phyloP scores from a whole-genome alignment of 768 basidiomycete species.

The Auricularia sp. region DNA sequence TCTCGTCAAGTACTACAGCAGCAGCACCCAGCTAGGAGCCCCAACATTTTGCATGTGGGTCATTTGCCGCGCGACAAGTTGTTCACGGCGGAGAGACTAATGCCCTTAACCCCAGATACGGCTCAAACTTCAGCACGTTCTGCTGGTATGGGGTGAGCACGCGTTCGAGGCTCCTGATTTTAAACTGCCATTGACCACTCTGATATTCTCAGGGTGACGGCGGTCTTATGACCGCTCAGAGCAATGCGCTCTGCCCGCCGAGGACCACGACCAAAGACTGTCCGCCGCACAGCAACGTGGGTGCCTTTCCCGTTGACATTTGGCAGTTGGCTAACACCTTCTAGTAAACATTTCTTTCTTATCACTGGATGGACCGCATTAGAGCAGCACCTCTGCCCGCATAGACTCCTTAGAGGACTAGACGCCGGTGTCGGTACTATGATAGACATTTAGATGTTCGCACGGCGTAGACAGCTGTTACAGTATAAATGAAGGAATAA shows the following conservation, averaged over 20 bases:
- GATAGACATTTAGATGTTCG: too few species aligned
- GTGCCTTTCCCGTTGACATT: neutral
- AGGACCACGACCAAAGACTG: neutral
- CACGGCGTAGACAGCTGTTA: too few species aligned
- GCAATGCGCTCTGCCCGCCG: neutral
- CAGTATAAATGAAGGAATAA: too few species aligned
- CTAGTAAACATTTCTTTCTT: neutral
- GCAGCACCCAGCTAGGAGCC: neutral
- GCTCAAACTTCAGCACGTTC: neutral
- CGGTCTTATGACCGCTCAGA: neutral
- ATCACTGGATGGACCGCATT: too few species aligned
- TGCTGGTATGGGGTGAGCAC: neutral
- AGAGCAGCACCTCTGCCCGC: too few species aligned
- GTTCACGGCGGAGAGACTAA: neutral
- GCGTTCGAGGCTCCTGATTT: neutral
- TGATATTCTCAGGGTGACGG: neutral
- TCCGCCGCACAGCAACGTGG: neutral
- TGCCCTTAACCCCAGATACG: neutral
- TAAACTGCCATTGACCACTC: neutral
- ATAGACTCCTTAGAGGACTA: too few species aligned
- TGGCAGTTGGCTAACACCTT: neutral
- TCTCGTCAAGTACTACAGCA: neutral
- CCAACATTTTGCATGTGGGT: neutral
- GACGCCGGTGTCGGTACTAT: too few species aligned
- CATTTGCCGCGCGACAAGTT: neutral